Conservation (phyloP, 352 stramenopile genomes). For the Globisporangium nagaii region DNA sequence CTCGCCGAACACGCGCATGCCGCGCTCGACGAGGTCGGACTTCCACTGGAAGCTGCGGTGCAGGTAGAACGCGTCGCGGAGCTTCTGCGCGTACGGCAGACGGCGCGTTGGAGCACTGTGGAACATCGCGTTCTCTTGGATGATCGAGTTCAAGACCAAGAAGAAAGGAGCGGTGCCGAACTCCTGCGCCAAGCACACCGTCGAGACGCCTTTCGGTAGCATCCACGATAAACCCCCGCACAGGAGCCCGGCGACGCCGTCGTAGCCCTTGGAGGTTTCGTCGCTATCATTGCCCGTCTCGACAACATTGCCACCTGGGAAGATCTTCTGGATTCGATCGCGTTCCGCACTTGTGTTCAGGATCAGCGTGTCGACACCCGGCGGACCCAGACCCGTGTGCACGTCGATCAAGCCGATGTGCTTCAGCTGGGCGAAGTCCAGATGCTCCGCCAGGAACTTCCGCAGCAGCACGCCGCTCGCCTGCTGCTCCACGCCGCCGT, state of each 20-base stretch:
- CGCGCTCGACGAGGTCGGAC: conserved; percentile 40
- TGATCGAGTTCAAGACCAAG: conserved; percentile 53
- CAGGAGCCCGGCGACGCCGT: conserved; percentile 37
- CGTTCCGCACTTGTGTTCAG: conserved; percentile 14
- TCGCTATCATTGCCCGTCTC: conserved; percentile 19
- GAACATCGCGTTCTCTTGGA: conserved; percentile 60
- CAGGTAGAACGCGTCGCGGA: conserved; percentile 77
- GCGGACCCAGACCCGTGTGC: conserved; percentile 87
- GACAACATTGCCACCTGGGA: conserved; percentile 22
- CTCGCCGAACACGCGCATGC: conserved; percentile 41
- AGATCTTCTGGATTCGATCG: conserved; percentile 10
- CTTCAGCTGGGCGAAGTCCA: conserved; percentile 30
- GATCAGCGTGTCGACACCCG: conserved; percentile 58
- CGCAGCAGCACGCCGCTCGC: conserved; percentile 56
- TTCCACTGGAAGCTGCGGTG: conserved; percentile 67
- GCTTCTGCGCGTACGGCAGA: conserved; percentile 50
- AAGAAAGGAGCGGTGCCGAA: conserved; percentile 61
- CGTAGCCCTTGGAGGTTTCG: conserved; percentile 45
- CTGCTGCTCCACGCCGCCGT: conserved; percentile 74
- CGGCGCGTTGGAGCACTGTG: conserved; percentile 33
- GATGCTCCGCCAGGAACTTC: conserved; percentile 49
- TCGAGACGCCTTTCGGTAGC: conserved; percentile 28
- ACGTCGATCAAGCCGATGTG: conserved; percentile 87
- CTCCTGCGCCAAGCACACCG: conserved; percentile 50
- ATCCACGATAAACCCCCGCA: too few relatives aligned